phyloP scores from a whole-genome alignment of 2,329 filamentous ascomycete species.

The Allantophomopsis cytisporea region DNA sequence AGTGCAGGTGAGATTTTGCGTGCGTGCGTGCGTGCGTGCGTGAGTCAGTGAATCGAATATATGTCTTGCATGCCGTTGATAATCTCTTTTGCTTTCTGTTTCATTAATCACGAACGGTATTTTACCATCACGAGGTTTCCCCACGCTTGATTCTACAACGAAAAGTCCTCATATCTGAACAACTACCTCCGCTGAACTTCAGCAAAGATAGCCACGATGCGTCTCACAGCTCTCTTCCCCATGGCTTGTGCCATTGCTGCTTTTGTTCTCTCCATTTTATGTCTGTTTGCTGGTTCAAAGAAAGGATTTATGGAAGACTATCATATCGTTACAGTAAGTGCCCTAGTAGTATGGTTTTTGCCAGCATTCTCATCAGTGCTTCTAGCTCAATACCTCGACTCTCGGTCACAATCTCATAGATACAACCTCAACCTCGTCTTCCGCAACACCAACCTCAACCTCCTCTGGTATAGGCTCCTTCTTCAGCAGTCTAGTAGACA shows the following conservation, averaged over 20 bases:
- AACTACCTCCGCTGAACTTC: no score
- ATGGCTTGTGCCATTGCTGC: constrained; percentile 34
- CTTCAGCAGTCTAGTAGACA: constrained; percentile 17
- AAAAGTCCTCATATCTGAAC: no score
- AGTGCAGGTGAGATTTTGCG: no score
- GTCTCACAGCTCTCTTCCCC: constrained; percentile 32
- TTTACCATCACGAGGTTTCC: no score
- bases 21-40: no score
- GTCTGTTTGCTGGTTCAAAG: constrained; percentile 46
- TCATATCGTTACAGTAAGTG: constrained; percentile 36
- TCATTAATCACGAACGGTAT: no score
- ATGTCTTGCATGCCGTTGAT: no score
- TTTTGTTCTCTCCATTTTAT: constrained; percentile 43
- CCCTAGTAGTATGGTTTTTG: background rate
- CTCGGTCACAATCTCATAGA: constrained; percentile 26
- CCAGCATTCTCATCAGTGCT: background rate
- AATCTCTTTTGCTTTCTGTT: no score
- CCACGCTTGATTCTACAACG: no score
- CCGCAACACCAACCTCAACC: constrained; percentile 15
- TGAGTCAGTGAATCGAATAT: no score
- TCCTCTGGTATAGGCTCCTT: constrained; percentile 18
- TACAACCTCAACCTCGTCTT: constrained; percentile 13
- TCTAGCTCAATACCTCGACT: constrained; percentile 41
- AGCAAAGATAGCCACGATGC: constrained; percentile 20
- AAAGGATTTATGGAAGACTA: constrained; percentile 40